phyloP scores from a whole-genome alignment of 139 green algal species.

The Closterium sp. region DNA sequence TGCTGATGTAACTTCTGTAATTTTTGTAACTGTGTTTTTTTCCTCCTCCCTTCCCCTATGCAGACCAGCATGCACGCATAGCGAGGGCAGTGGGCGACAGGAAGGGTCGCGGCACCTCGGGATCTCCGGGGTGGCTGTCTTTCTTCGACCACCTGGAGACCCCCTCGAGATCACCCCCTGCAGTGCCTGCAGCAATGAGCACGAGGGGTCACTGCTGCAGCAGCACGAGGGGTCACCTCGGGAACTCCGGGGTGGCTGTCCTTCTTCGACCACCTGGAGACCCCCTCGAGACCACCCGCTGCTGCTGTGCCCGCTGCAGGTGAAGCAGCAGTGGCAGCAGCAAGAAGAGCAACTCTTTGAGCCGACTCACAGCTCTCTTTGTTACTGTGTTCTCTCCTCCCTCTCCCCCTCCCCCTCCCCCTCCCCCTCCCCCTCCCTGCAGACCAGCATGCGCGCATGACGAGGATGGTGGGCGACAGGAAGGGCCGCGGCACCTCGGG shows the following conservation, averaged over 20 bases:
- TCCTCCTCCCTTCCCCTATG: not conserved
- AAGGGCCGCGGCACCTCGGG: not conserved
- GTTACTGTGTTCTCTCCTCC: not conserved
- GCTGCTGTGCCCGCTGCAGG: too few relatives aligned
- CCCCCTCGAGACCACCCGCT: too few relatives aligned
- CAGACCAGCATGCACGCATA: not conserved
- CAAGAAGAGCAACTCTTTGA: too few relatives aligned
- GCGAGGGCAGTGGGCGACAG: not conserved
- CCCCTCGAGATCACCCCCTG: too few relatives aligned
- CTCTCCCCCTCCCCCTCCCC: not conserved
- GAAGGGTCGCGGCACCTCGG: not conserved
- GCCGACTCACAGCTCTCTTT: too few relatives aligned
- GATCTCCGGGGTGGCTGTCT: not conserved
- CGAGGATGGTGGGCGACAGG: not conserved
- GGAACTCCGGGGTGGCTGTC: too few relatives aligned
- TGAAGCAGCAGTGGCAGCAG: too few relatives aligned
- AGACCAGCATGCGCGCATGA: conserved; percentile 1
- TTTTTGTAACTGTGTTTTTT: not conserved
- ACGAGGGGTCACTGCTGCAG: too few relatives aligned
- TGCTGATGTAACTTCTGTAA: too few relatives aligned
- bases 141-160: not conserved
- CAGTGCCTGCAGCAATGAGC: too few relatives aligned
- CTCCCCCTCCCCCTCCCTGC: not conserved
- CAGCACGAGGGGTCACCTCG: too few relatives aligned
- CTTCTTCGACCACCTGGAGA: not conserved